Base-by-base conservation (phyloP, 2,329 filamentous ascomycete species). In the Talaromyces sp. region DNA sequence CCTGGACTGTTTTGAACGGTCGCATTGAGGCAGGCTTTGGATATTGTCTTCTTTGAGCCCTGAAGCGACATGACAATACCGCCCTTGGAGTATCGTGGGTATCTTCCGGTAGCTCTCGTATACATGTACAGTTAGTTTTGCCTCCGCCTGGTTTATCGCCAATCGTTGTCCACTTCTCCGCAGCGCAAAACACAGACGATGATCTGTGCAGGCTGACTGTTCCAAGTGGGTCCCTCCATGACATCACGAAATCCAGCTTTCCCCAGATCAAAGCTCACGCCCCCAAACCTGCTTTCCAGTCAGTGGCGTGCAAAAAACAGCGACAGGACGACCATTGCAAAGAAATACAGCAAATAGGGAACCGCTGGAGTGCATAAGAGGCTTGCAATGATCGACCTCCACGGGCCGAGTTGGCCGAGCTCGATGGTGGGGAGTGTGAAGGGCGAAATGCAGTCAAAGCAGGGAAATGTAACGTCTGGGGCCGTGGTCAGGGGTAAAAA, bases 401-500 rank as follows among this genome's bases (percentile, higher is more conserved):
- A 36, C 30, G 30, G 43, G 43, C 43, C 43, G 43, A 46, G 13
- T n/a, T 35, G 30, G 16, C 30, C 43, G 32, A 46, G 9, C 5
- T 27, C 24, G 4, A n/a, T n/a, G n/a, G n/a, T n/a, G n/a, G n/a
- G n/a, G n/a, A n/a, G n/a, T n/a, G n/a, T n/a, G 8, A 42, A 16
- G 40, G 22, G 37, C 40, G 10, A 45, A 45, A 13, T 16, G 16
- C 17, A 33, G 14, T 10, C 39, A 10, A 16, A 36, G 13, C n/a
- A 2, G 10, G 10, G 14, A 2, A 36, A 30, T 46, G 43, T 46
- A 24, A 46, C 43, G 36, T 46, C 10, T 2, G 16, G 42, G 4
- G 10, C 35, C 16, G n/a, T 32, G n/a, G n/a, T 44, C 43, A 46
- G 43, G 43, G 43, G 43, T 46, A 46, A 46, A n/a, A n/a, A n/a